A percentile compares a stretch with the other conserved stretches of the same genome.
phyloP scores from a whole-genome alignment of 768 basidiomycete genomes.

The Lactarius sp. region DNA sequence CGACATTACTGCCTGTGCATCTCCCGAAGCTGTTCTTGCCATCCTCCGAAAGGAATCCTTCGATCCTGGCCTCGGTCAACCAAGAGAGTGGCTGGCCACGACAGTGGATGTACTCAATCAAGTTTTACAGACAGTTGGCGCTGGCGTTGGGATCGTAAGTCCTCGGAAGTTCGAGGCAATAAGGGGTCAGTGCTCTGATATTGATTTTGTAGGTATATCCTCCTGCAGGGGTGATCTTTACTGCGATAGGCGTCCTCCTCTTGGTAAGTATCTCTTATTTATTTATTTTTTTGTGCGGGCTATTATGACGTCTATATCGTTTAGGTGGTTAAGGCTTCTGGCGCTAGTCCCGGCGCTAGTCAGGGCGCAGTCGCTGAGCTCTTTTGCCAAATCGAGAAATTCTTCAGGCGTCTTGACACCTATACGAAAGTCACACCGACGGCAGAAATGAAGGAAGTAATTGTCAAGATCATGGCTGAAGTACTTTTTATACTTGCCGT shows the following conservation, averaged over 20 bases:
- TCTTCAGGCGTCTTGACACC: background rate
- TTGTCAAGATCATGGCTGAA: conserved; percentile 2
- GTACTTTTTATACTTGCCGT: background rate
- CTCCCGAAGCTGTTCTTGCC: background rate
- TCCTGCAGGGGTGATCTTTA: background rate
- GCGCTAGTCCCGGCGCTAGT: background rate
- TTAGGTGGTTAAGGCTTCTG: background rate
- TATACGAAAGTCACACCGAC: background rate
- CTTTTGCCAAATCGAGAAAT: background rate
- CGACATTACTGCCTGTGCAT: background rate
- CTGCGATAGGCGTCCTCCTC: background rate
- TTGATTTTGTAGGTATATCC: background rate
- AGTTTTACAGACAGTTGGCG: background rate
- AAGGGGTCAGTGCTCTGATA: background rate
- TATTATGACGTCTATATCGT: background rate
- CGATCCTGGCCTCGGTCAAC: background rate
- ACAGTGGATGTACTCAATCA: background rate
- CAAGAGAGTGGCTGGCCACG: background rate
- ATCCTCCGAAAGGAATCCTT: background rate
- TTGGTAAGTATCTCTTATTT: background rate
- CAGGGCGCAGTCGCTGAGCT: background rate
- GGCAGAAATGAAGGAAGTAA: background rate
- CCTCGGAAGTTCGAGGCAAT: background rate
- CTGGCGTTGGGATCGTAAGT: background rate
- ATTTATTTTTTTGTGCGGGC: no score